Evolutionary conservation across 176 grass and related monocot genomes (phyloP).

Genomic region (Musa schizocarpa): DNA sequence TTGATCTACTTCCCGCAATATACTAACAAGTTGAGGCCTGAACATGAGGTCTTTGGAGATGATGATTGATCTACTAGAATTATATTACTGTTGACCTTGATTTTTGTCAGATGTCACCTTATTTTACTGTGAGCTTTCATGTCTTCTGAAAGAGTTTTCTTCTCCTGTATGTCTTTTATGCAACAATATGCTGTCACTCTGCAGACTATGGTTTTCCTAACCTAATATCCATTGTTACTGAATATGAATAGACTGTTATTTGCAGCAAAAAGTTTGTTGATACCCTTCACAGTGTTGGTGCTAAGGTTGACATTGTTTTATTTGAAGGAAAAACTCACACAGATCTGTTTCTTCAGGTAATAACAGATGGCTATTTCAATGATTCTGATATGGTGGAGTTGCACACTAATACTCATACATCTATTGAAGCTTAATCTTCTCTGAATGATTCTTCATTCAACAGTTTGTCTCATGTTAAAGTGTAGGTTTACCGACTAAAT

Average conservation of each 20-base stretch:
- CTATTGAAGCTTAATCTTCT: background rate
- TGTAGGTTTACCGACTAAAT: no score
- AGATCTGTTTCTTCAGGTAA: constrained; percentile 96
- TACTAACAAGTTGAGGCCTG: no score
- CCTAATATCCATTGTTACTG: background rate
- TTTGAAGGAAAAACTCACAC: constrained; percentile 90
- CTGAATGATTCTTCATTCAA: background rate
- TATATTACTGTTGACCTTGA: no score
- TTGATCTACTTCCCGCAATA: no score
- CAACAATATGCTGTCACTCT: no score
- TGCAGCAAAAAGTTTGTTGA: constrained; percentile 60
- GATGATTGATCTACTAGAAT: no score
- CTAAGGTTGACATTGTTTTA: constrained; percentile 48
- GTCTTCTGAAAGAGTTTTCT: no score
- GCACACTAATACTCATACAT: background rate
- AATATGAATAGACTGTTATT: constrained; percentile 22
- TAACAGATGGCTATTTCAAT: constrained; percentile 4
- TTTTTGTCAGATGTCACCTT: no score
- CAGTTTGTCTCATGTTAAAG: background rate
- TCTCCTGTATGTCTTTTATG: no score
- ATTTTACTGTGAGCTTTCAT: no score
- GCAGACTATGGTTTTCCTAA: no score
- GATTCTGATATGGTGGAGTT: background rate
- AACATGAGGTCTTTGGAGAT: no score
- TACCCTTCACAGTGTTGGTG: constrained; percentile 50